Conservation (phyloP, 1,284 basidiomycete species). For the Austropuccinia psidii region DNA sequence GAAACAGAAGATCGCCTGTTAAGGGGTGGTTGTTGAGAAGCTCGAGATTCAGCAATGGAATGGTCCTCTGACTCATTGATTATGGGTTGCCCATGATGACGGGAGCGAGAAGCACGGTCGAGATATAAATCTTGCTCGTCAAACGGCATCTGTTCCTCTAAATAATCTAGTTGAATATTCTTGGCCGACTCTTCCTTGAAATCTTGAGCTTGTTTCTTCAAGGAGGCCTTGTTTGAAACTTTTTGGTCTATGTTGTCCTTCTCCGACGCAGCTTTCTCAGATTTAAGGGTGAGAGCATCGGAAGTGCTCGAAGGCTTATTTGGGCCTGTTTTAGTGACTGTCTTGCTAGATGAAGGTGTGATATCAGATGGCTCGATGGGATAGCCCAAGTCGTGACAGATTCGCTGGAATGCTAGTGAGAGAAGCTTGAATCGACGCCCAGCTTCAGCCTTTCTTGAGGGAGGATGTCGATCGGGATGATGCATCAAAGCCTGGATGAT, state of each 20-base stretch:
- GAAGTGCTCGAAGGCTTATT: neutral
- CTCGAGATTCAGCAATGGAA: neutral
- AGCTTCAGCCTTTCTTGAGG: conserved; percentile 12
- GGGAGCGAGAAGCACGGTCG: neutral
- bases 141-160: neutral
- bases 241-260: neutral
- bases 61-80: neutral
- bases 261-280: neutral
- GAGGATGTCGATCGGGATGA: conserved; percentile 32
- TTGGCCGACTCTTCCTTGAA: neutral
- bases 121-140: neutral
- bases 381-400: conserved; percentile 24
- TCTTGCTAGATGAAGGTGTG: neutral
- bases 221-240: neutral
- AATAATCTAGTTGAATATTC: neutral
- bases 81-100: neutral
- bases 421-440: conserved; percentile 6
- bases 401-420: conserved; percentile 24
- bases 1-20: conserved; percentile 23
- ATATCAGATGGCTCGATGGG: conserved; percentile 4
- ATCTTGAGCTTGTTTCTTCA: neutral
- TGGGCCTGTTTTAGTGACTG: neutral
- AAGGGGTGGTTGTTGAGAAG: neutral
- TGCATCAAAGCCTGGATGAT: conserved; percentile 13
- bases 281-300: neutral